These are phyloP conservation scores for Harringtonia aguacate DNA, from an alignment of 2,329 filamentous ascomycete species.

Conservation along the genomic window DNA sequence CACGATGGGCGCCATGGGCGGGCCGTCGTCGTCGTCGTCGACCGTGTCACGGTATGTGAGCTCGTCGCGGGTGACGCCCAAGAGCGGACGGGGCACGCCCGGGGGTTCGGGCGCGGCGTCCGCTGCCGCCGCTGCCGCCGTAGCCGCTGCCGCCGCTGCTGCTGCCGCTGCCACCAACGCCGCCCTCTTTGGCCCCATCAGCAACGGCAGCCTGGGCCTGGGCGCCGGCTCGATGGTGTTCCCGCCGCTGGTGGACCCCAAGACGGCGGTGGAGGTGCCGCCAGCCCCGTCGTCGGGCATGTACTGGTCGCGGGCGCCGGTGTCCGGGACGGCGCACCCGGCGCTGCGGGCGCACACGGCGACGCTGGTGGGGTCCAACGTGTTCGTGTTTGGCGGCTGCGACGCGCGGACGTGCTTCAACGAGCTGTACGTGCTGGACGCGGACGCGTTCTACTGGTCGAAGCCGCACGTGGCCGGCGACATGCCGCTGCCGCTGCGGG, in stretches of 20 bases:
- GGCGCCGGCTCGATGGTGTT: constrained; percentile 36
- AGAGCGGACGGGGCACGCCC: no score
- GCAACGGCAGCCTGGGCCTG: no score
- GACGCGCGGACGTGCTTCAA: constrained; percentile 58
- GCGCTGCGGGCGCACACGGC: constrained; percentile 56
- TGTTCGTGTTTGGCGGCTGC: constrained; percentile 60
- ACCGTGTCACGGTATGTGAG: constrained; percentile 1
- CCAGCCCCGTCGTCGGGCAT: constrained; percentile 57
- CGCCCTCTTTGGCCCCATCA: no score
- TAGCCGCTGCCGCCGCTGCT: no score
- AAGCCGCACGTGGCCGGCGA: constrained; percentile 54
- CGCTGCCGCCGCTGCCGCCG: no score
- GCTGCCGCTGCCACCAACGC: constrained; percentile 13
- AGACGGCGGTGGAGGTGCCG: constrained; percentile 47
- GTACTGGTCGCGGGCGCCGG: constrained; percentile 59
- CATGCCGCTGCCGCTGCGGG: constrained; percentile 52
- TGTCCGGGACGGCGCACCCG: constrained; percentile 51
- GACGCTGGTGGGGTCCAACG: constrained; percentile 54
- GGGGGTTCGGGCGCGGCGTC: no score
- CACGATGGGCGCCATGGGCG: background rate
- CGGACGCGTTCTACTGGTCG: constrained; percentile 61
- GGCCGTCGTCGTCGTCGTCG: background rate
- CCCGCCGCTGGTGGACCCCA: constrained; percentile 45
- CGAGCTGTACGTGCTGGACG: constrained; percentile 57
- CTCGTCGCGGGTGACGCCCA: background rate